Conservation (phyloP, 2,329 filamentous ascomycete species). For the Alternaria arbusti region DNA sequence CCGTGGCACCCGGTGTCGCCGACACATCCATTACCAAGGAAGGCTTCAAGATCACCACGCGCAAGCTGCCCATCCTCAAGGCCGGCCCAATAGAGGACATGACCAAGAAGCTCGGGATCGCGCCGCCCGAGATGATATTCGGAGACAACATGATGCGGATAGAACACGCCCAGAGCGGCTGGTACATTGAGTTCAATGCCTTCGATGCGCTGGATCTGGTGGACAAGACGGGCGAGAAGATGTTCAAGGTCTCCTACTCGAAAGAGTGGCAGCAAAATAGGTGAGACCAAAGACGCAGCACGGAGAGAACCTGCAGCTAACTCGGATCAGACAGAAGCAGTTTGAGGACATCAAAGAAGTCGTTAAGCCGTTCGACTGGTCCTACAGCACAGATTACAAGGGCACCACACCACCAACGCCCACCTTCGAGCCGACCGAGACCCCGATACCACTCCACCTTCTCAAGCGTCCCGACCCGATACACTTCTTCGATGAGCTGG, state of each 20-base stretch:
- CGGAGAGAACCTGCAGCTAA: constrained; percentile 10
- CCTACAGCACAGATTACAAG: constrained; percentile 86
- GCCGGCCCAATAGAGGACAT: constrained; percentile 87
- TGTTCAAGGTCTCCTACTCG: constrained; percentile 94
- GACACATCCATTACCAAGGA: constrained; percentile 46
- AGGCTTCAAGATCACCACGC: constrained; percentile 76
- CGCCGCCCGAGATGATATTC: constrained; percentile 98
- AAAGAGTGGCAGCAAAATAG: constrained; percentile 80
- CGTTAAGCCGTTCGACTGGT: constrained; percentile 98
- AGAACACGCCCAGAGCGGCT: constrained; percentile 74
- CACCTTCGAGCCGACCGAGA: constrained; percentile 54
- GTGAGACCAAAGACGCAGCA: constrained; percentile 37
- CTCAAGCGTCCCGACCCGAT: constrained; percentile 91
- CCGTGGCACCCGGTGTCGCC: constrained; percentile 39
- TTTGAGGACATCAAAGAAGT: constrained; percentile 89
- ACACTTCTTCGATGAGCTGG: constrained; percentile 93
- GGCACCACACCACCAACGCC: constrained; percentile 64
- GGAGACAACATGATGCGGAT: constrained; percentile 88
- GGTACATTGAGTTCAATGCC: constrained; percentile 81
- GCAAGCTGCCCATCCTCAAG: constrained; percentile 95
- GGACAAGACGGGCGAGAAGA: constrained; percentile 88
- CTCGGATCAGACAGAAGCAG: constrained; percentile 69
- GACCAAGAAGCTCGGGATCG: constrained; percentile 78
- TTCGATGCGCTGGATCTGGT: constrained; percentile 87
- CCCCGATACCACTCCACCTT: constrained; percentile 80